phyloP scores from a whole-genome alignment of 768 basidiomycete genomes.

The Daedaleopsis nitida region DNA sequence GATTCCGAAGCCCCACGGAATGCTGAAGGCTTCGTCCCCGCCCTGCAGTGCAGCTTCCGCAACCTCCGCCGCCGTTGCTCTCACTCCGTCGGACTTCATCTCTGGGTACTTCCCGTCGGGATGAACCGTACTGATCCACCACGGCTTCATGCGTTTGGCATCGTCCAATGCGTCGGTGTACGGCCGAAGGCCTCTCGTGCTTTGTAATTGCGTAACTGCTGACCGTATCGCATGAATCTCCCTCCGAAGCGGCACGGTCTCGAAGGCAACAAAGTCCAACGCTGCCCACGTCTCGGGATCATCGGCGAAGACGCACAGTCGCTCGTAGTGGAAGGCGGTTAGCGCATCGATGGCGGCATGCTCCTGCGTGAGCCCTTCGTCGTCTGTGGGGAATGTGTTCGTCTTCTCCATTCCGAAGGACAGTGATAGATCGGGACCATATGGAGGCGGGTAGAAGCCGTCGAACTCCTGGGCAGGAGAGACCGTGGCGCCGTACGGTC shows the following conservation, averaged over 20 bases:
- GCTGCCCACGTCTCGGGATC: conserved; percentile 52
- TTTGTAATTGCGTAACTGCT: conserved; percentile 50
- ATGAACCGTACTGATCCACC: conserved; percentile 76
- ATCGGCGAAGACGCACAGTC: conserved; percentile 55
- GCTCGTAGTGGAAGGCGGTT: conserved; percentile 61
- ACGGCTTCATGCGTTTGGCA: conserved; percentile 48
- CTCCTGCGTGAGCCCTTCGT: conserved; percentile 33
- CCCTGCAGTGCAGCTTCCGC: conserved; percentile 41
- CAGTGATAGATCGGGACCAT: conserved; percentile 55
- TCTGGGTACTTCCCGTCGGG: conserved; percentile 53
- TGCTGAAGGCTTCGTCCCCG: conserved; percentile 12
- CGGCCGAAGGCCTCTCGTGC: not conserved
- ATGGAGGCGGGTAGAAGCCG: conserved; percentile 77
- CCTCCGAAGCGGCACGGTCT: conserved; percentile 69
- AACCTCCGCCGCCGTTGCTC: conserved; percentile 41
- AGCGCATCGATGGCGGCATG: conserved; percentile 52
- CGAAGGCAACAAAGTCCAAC: conserved; percentile 72
- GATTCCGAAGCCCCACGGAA: conserved; percentile 64
- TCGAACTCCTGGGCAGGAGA: conserved; percentile 70
- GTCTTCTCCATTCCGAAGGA: conserved; percentile 11
- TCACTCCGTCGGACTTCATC: conserved; percentile 29
- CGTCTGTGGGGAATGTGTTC: conserved; percentile 42
- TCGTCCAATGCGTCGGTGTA: not conserved
- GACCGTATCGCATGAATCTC: conserved; percentile 67
- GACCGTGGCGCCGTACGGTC: conserved; percentile 73